Evolutionary conservation across 192 early-diverging fungal genomes (phyloP).

Genomic region (Entophlyctis luteolus): DNA sequence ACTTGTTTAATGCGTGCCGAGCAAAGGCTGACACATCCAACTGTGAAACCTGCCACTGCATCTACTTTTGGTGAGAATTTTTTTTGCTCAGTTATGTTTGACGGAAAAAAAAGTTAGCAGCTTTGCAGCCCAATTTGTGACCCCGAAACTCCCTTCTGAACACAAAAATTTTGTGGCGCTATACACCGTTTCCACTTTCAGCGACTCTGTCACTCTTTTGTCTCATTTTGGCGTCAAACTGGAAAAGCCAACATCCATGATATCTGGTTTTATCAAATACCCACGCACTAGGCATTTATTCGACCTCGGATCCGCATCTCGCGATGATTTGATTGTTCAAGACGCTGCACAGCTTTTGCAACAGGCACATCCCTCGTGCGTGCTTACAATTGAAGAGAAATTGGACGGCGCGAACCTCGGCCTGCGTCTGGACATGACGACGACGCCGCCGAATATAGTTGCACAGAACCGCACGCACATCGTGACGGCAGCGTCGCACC

Average conservation of each 20-base stretch:
- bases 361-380: not conserved
- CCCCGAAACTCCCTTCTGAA: not conserved
- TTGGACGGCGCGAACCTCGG: conserved; percentile 52
- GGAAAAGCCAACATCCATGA: not conserved
- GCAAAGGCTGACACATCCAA: conserved; percentile 34
- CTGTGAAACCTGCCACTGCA: conserved; percentile 25
- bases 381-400: conserved; percentile 44
- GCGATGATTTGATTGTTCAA: conserved; percentile 41
- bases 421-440: conserved; percentile 25
- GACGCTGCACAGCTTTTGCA: conserved; percentile 15
- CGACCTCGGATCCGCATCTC: conserved; percentile 33
- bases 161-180: conserved; percentile 11
- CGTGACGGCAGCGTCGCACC: conserved; percentile 30
- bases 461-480: conserved; percentile 44
- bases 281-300: conserved; percentile 46
- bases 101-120: not conserved
- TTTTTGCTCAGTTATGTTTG: not conserved
- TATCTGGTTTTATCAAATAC: conserved; percentile 36
- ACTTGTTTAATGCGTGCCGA: conserved; percentile 27
- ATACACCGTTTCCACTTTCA: conserved; percentile 26
- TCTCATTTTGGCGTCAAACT: conserved; percentile 28
- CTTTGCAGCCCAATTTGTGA: conserved; percentile 7
- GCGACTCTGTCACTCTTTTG: conserved; percentile 22
- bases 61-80: conserved; percentile 22
- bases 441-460: conserved; percentile 4